Conservation (phyloP, 129 eudicot species). For the Chrysanthemum seticuspe region DNA sequence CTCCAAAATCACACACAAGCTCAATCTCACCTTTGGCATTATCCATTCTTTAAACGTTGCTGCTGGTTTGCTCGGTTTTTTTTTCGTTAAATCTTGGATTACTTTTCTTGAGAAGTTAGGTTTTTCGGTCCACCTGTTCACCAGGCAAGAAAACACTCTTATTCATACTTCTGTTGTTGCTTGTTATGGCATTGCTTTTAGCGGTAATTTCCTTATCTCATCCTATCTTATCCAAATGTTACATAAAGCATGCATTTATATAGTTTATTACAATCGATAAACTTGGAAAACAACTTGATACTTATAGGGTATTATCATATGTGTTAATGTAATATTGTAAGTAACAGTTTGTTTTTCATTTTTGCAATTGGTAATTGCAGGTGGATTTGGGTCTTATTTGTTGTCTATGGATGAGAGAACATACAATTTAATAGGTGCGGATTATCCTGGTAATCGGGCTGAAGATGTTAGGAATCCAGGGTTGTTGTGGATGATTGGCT, state of each 20-base stretch:
- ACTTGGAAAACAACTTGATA: too few relatives aligned
- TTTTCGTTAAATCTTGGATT: constrained; percentile 52
- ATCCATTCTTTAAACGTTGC: constrained; percentile 64
- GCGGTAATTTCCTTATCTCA: constrained; percentile 20
- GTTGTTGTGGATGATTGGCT: constrained; percentile 91
- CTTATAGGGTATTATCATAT: background rate
- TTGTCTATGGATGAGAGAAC: constrained; percentile 87
- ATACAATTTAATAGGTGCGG: constrained; percentile 72
- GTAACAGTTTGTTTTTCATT: background rate
- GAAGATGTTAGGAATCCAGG: constrained; percentile 96
- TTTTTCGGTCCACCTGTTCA: constrained; percentile 39
- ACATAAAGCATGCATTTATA: too few relatives aligned
- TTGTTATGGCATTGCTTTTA: constrained; percentile 40
- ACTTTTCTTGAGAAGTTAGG: constrained; percentile 34
- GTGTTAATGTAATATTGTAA: background rate
- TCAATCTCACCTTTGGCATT: constrained; percentile 65
- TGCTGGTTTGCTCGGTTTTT: constrained; percentile 65
- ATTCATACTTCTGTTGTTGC: constrained; percentile 54
- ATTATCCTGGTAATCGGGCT: constrained; percentile 91
- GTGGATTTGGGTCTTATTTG: constrained; percentile 90
- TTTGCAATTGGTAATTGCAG: constrained; percentile 26
- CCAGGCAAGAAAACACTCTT: constrained; percentile 48
- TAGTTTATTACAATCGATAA: too few relatives aligned
- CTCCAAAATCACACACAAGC: constrained; percentile 55
- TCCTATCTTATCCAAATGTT: too few relatives aligned